These are phyloP conservation scores for Leishmania tarentolae DNA, from an alignment of 208 protist genomes.

Conservation along the genomic window DNA sequence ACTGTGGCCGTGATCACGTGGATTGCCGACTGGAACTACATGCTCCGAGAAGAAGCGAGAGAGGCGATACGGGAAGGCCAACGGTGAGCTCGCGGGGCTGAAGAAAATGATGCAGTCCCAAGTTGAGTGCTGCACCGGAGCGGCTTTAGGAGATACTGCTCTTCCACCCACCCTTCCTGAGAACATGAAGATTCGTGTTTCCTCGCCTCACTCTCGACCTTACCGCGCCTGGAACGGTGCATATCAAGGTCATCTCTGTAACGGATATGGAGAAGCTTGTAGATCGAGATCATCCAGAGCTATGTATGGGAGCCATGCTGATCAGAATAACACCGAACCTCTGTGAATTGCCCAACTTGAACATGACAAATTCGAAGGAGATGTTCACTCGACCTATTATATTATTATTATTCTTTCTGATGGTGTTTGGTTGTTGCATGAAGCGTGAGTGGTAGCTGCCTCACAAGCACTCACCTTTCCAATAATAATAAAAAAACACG, in stretches of 20 bases:
- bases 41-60: constrained; percentile 57
- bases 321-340: constrained; percentile 2
- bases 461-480: background rate
- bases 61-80: constrained; percentile 43
- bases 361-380: no score
- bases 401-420: background rate
- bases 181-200: constrained; percentile 31
- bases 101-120: constrained; percentile 43
- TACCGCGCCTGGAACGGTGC: constrained; percentile 42
- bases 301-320: constrained; percentile 21
- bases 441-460: background rate
- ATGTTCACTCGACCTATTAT: background rate
- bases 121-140: constrained; percentile 49
- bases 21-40: constrained; percentile 55
- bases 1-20: constrained; percentile 53
- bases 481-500: no score
- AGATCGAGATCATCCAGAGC: constrained; percentile 30
- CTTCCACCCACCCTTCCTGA: constrained; percentile 50
- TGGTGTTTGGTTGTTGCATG: background rate
- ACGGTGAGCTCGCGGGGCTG: constrained; percentile 43
- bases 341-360: constrained; percentile 11
- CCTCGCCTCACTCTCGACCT: constrained; percentile 41
- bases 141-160: constrained; percentile 43
- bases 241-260: constrained; percentile 34
- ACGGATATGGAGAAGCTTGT: constrained; percentile 42